Evolutionary conservation across 805 yeast genomes (phyloP).

Genomic region (Metschnikowia similis): DNA sequence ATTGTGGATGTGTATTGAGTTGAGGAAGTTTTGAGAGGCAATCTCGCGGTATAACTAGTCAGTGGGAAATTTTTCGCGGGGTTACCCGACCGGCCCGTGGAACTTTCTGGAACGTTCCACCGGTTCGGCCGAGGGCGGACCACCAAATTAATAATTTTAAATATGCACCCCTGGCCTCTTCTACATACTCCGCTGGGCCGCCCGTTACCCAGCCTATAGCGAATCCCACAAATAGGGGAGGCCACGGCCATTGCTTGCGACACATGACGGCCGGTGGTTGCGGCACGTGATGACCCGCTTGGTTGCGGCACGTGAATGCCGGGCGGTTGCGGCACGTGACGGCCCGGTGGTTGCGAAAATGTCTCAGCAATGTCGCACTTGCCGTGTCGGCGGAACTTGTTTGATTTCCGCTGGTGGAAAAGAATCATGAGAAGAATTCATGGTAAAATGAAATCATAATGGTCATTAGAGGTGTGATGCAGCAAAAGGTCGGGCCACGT

Average conservation of each 20-base stretch:
- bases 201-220: not conserved
- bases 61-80: slow-evolving; percentile 18
- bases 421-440: too few relatives aligned
- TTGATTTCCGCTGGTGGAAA: too few relatives aligned
- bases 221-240: not conserved
- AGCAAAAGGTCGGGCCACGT: too few relatives aligned
- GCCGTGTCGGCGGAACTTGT: not conserved
- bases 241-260: not conserved
- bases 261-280: not conserved
- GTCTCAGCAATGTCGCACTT: slow-evolving; percentile 1
- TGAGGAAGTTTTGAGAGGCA: slow-evolving; percentile 3
- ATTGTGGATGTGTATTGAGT: not conserved
- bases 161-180: not conserved
- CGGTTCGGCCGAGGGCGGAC: not conserved
- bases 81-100: slow-evolving; percentile 21
- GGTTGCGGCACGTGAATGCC: too few relatives aligned
- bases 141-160: not conserved
- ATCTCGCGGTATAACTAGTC: slow-evolving; percentile 9
- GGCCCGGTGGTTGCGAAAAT: slow-evolving; percentile 1
- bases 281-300: not conserved
- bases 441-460: too few relatives aligned
- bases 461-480: too few relatives aligned
- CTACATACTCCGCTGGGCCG: not conserved
- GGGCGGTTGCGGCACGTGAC: not conserved
- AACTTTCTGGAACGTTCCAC: slow-evolving; percentile 16